Conservation (phyloP, 2,329 filamentous ascomycete genomes). For the Penicillium sp. region DNA sequence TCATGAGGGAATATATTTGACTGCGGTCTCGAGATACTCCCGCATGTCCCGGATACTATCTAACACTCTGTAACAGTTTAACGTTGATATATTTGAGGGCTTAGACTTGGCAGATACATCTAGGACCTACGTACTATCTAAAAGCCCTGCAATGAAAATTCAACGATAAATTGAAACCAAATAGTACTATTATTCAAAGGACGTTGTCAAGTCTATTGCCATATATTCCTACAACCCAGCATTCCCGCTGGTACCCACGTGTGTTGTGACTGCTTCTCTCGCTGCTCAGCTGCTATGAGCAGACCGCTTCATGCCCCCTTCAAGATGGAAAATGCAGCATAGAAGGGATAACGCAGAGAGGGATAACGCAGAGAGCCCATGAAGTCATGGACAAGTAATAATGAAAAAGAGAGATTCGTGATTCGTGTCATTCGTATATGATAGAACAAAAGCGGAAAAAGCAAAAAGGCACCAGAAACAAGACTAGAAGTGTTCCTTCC, state of each 20-base stretch:
- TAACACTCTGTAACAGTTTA: too few species aligned
- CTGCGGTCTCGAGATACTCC: too few species aligned
- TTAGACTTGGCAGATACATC: too few species aligned
- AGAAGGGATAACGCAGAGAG: neutral
- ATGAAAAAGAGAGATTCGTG: slow-evolving; percentile 19
- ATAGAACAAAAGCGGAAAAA: neutral
- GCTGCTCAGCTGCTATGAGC: neutral
- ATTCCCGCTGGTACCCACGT: neutral
- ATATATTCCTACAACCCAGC: slow-evolving; percentile 2
- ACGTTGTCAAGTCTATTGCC: slow-evolving; percentile 1
- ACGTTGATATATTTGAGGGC: too few species aligned
- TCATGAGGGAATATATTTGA: too few species aligned
- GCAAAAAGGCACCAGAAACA: neutral
- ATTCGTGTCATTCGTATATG: slow-evolving; percentile 22
- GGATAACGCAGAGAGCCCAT: neutral
- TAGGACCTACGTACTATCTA: too few species aligned
- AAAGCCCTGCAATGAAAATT: too few species aligned
- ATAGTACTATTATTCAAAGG: neutral
- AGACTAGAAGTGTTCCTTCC: slow-evolving; percentile 79
- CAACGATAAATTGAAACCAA: neutral
- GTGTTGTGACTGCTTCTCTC: neutral
- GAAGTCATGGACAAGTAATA: slow-evolving; percentile 1
- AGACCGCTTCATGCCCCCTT: neutral
- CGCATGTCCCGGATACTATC: too few species aligned
- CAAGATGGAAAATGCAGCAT: slow-evolving; percentile 3